phyloP scores from a whole-genome alignment of 345 rosid genomes.

The Psidium guajava region DNA sequence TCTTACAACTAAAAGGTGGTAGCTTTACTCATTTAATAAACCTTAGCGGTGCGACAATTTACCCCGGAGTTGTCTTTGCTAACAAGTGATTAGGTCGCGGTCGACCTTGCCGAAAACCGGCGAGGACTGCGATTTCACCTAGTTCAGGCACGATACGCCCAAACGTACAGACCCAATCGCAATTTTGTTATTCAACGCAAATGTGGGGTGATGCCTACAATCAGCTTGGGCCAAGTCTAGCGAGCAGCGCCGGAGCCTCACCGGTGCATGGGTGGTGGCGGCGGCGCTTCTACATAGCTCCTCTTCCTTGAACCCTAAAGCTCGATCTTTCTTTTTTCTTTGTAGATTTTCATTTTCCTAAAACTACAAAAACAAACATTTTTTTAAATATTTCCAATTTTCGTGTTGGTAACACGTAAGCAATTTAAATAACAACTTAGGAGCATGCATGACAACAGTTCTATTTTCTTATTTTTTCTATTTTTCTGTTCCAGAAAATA shows the following conservation, averaged over 20 bases:
- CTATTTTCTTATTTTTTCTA: too few relatives aligned
- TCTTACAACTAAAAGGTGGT: not conserved
- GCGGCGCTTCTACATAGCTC: not conserved
- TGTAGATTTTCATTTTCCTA: not conserved
- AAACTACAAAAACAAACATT: not conserved
- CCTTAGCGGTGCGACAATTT: not conserved
- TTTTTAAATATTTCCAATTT: not conserved
- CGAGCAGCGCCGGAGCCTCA: not conserved
- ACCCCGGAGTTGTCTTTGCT: fast-evolving
- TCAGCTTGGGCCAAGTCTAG: not conserved
- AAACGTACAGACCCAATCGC: not conserved
- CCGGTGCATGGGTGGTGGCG: fast-evolving
- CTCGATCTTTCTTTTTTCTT: not conserved
- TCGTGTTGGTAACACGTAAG: too few relatives aligned
- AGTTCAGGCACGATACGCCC: not conserved
- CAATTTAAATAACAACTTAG: too few relatives aligned
- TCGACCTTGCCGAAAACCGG: not conserved
- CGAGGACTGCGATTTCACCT: not conserved
- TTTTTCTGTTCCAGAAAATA: too few relatives aligned
- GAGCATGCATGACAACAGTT: too few relatives aligned
- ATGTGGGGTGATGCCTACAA: not conserved
- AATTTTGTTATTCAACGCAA: not conserved
- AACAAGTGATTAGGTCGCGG: fast-evolving
- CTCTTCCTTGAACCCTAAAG: not conserved
- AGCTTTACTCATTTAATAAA: not conserved